Base-by-base conservation (phyloP, 139 green algal species). In the Micromonas pusilla region DNA sequence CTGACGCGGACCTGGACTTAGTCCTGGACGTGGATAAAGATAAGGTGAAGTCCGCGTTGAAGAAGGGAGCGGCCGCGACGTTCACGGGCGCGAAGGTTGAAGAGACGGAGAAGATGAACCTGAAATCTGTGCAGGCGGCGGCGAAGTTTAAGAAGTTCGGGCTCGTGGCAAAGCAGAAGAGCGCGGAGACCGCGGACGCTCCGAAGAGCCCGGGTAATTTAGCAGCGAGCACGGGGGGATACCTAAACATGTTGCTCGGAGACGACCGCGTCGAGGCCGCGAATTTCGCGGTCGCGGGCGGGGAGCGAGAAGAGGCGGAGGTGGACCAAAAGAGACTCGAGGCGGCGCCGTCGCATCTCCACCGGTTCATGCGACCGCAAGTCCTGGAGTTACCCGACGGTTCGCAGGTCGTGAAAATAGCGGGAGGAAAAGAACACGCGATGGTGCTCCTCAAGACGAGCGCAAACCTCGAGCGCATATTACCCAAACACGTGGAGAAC, bases 381-480 rank as follows among this genome's bases (percentile, higher is more conserved):
- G 28, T 33, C 13, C 21, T 72, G 4, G 65, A 72, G 4, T 26
- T 72, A 3, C 65, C 65, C 36, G 33, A 72, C 36, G 33, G 28
- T n/a, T 72, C 13, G 36, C 65, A 39, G 65, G 65, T 72, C n/a
- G 65, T 38, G 28, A 72, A 26, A 26, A 72, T 72, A 57, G 9
- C 45, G 9, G 45, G 45, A 57, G 45, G 45, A 57, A 57, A 16
- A 57, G 45, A 57, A 57, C 65, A 72, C 30, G 65, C 65, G 28
- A 37, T 72, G 26, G 33, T 72, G 21, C 33, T 72, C 13, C 30
- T 72, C 4, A 33, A 72, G 30, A 52, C 65, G 3, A 33, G 33
- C 33, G 65, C 4, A 30, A 5, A 52, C 4, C 28, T 72, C 3
- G 65, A 72, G 38, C 13, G 13, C 30, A 72, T 72, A 25, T 32